Base-by-base conservation (phyloP, 1,284 basidiomycete genomes). In the Ustilago loliicola region DNA sequence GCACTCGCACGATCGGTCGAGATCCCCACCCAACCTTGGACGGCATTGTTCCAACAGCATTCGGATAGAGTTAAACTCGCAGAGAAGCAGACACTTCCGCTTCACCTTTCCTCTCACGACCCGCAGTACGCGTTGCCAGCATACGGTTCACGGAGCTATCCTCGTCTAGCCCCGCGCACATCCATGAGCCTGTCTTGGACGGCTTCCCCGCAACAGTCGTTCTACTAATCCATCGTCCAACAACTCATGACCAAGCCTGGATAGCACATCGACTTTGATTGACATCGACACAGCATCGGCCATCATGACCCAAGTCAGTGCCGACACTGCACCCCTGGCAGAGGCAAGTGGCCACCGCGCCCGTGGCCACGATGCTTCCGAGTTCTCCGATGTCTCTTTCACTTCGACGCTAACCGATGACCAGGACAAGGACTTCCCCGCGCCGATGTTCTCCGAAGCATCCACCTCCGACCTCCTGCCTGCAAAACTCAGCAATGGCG, bases 231-330 rank as follows among this genome's bases (percentile, higher is more conserved):
- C n/a, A 8, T 27, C 47, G 6, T 5, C 21, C 42, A 38, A 23
- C 30, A 64, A 34, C 51, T 42, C 50, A 62, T 63, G 64, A 27
- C 25, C 58, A 34, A 8, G 23, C 30, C 11, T 13, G 32, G 32
- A 21, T 29, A 5, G 32, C 11, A 34, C 19, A 56, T n/a, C 21
- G 7, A 50, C 30, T 29, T 15, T 19, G 17, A 50, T 40, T 19
- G 42, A 53, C 40, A 38, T 32, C 42, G 19, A 36, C 8, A 6
- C 50, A 51, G 17, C 13, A 10, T 45, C 56, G 53, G 50, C 32
- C 53, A 72, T 67, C 53, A 72, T 72, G 71, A 58, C 71, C 9
- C 52, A 48, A 34, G 30, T 64, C 61, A 53, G 55, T 27, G n/a
- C 52, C 10, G 36, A 47, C 40, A 19, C 32, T 51, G 61, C 57